Conservation (phyloP, 2,329 filamentous ascomycete genomes). For the Podosphaera xanthii region DNA sequence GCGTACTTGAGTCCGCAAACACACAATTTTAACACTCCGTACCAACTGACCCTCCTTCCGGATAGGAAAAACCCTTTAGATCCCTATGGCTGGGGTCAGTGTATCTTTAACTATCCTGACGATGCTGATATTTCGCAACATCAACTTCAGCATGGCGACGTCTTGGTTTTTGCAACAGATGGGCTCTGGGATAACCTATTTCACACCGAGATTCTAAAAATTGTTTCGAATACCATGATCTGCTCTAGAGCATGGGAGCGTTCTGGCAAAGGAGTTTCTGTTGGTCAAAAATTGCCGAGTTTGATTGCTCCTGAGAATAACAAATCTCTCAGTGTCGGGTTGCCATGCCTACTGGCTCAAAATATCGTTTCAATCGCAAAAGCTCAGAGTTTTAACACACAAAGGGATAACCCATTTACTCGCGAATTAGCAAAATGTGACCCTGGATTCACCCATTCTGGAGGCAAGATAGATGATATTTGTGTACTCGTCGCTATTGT, state of each 20-base stretch:
- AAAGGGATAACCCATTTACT: conserved; percentile 76
- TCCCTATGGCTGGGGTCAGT: conserved; percentile 59
- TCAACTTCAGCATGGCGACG: conserved; percentile 65
- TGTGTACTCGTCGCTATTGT: conserved; percentile 65
- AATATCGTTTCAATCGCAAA: conserved; percentile 69
- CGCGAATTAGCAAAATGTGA: conserved; percentile 80
- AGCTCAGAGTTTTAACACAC: conserved; percentile 56
- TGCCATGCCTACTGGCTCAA: conserved; percentile 60
- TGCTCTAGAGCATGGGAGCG: conserved; percentile 50
- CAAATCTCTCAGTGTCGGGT: conserved; percentile 19
- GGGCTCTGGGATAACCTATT: conserved; percentile 93
- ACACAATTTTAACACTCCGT: conserved; percentile 94
- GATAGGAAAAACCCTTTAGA: conserved; percentile 57
- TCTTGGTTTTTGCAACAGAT: conserved; percentile 83
- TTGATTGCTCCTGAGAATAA: conserved; percentile 27
- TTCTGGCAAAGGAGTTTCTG: conserved; percentile 31
- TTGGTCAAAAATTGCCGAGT: conserved; percentile 33
- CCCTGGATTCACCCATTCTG: conserved; percentile 66
- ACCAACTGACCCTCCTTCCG: conserved; percentile 76
- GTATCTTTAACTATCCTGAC: conserved; percentile 60
- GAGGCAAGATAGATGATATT: conserved; percentile 92
- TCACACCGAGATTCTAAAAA: conserved; percentile 65
- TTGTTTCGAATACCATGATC: conserved; percentile 59
- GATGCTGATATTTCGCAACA: conserved; percentile 66
- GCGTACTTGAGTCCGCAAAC: conserved; percentile 69